Evolutionary conservation across 192 early-diverging fungal genomes (phyloP), one percentile per base, ranked within the genome.

Genomic region (Umbelopsis ramanniana): DNA sequence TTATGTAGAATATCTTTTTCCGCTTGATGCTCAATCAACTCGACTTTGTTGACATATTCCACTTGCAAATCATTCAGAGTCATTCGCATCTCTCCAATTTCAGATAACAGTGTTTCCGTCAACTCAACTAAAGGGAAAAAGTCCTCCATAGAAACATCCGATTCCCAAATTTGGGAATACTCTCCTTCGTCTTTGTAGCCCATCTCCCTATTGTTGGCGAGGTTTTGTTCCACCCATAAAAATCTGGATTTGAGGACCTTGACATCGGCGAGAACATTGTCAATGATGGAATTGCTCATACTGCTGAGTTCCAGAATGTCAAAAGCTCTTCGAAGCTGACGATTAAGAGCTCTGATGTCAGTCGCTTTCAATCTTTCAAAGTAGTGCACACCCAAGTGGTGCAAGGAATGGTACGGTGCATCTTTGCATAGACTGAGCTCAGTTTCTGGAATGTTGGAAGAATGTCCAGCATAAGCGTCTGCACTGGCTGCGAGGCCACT

Each of bases 21-120:
- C 0, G 82, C 80, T 53, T 74, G 73, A 15, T 79, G 74, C 8
- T 77, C 66, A 60, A 74, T 80, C 63, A 83, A 72, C 53, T 87
- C 85, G 21, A 89, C 83, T 46, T 87, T 85, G 15, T 70, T 83
- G 19, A 89, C 84, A 76, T 89, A 87, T 23, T 80, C 82, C 15
- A 84, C 81, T 52, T 89, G 87, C n/a, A 89, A 68, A 45, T 89
- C 84, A 77, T 89, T 89, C 70, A 87, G 75, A 4, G 84, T 87
- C 71, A 84, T 83, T 22, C 83, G 69, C 37, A 87, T 68, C 10
- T 84, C 76, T 26, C 83, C 82, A 55, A 86, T 79, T 66, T 89
- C 85, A 1, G 73, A 73, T 26, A 89, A 71, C 54, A 85, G 70
- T 21, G 81, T 78, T 71, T 87, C 84, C 1, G 83, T 74, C 2